Base-by-base conservation (phyloP, 257 asterid species). In the Fraxinus anomala region DNA sequence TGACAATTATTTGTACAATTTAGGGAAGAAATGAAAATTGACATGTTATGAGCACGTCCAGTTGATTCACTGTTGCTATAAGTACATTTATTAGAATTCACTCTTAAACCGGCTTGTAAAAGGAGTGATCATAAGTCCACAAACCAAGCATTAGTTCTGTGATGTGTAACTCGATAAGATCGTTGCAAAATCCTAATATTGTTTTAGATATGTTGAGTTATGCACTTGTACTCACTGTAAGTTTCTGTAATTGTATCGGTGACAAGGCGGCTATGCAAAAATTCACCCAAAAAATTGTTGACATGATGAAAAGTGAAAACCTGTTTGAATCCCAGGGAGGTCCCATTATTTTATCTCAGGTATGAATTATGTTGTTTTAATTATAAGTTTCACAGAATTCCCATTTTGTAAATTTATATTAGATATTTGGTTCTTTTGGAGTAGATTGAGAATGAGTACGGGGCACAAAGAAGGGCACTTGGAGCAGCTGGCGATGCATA, bases 311-410 rank as follows among this genome's bases (percentile, higher is more conserved):
- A 83, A 82, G 82, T 78, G 93, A 88, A 78, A 82, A 79, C 24
- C 84, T 89, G 51, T 91, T 77, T 83, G 89, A 87, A 75, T 80
- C 94, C 73, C 93, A 89, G 73, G 94, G 93, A 74, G 97, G 97
- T 76, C 97, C 97, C 33, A 91, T 89, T 49, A 91, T 89, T 65
- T 75, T 91, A 49, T 91, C 97, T 77, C 97, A 91, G 92, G 96
- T 91, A 80, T 30, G 75, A 30, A 30, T n/a, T 54, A 33, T 26
- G 5, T 19, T 5, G 16, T 34, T 61, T 54, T 24, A 40, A 47
- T 37, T 24, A 6, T 23, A 2, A 12, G 17, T 63, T 24, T 63
- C 68, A 12, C 5, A 63, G 4, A 63, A 63, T 26, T 63, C 0
- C 34, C 14, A 26, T 23, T 26, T 8, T 23, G 69, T 21, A 12